These are phyloP conservation scores for Xylaria sp. DNA, from an alignment of 2,329 filamentous ascomycete species.

Conservation along the genomic window DNA sequence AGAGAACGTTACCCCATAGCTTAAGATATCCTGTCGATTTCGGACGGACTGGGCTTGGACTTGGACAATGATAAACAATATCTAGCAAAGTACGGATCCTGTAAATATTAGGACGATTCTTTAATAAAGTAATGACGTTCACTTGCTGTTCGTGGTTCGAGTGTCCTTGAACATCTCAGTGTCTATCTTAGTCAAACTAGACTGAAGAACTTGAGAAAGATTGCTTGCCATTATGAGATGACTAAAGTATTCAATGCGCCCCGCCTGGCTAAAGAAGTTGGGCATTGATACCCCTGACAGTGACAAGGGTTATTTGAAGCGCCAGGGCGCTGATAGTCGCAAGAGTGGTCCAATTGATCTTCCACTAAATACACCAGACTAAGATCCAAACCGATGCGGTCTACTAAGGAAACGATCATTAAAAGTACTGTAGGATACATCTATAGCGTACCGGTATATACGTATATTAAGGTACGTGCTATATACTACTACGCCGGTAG, in stretches of 20 bases:
- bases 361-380: neutral
- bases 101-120: constrained; percentile 20
- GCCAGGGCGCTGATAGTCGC: neutral
- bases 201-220: neutral
- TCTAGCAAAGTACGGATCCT: neutral
- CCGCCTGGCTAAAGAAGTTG: neutral
- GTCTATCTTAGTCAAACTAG: neutral
- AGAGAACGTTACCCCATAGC: constrained; percentile 13
- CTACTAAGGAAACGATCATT: no score
- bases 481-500: neutral
- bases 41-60: constrained; percentile 21
- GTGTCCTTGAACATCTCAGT: neutral
- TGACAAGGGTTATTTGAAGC: neutral
- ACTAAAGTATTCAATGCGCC: neutral
- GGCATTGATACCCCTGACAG: constrained; percentile 7
- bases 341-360: neutral
- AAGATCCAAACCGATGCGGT: neutral
- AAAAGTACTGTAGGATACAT: no score
- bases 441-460: neutral
- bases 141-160: neutral
- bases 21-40: constrained; percentile 24
- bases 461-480: neutral
- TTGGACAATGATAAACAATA: constrained; percentile 18
- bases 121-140: constrained; percentile 27
- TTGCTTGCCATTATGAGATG: no score